These are phyloP conservation scores for Neurospora sp. DNA, from an alignment of 495 filamentous ascomycete species.

Conservation along the genomic window DNA sequence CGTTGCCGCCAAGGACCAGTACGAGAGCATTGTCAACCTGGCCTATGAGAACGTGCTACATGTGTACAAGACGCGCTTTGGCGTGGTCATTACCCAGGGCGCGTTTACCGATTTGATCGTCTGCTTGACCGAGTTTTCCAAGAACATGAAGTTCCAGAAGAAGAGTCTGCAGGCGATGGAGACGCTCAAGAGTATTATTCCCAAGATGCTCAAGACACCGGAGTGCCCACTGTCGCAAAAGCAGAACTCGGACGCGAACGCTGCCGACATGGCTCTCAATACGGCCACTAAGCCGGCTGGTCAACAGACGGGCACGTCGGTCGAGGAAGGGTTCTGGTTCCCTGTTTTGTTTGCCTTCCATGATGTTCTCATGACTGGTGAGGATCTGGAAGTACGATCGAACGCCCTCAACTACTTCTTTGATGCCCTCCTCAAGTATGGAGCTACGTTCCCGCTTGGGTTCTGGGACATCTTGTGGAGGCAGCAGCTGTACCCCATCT, in stretches of 20 bases:
- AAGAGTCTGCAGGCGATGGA: slow-evolving; percentile 96
- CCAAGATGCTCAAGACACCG: slow-evolving; percentile 88
- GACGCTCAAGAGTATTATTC: slow-evolving; percentile 79
- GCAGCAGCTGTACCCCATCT: slow-evolving; percentile 93
- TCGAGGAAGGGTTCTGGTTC: slow-evolving; percentile 98
- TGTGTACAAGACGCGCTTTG: slow-evolving; percentile 95
- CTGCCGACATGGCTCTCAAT: not conserved
- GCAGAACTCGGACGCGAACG: slow-evolving; percentile 7
- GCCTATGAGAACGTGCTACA: slow-evolving; percentile 95
- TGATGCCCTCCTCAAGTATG: slow-evolving; percentile 79
- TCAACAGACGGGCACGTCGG: slow-evolving; percentile 50
- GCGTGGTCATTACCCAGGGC: slow-evolving; percentile 89
- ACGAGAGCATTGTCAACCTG: slow-evolving; percentile 91
- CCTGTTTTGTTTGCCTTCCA: slow-evolving; percentile 96
- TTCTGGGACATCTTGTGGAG: slow-evolving; percentile 99
- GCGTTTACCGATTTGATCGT: slow-evolving; percentile 95
- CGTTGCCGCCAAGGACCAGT: slow-evolving; percentile 83
- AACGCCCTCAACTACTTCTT: slow-evolving; percentile 94
- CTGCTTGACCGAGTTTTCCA: slow-evolving; percentile 94
- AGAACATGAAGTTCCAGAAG: slow-evolving; percentile 96
- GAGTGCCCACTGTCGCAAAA: slow-evolving; percentile 81
- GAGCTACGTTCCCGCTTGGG: slow-evolving; percentile 80
- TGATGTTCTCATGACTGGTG: slow-evolving; percentile 97
- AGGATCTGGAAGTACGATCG: slow-evolving; percentile 94
- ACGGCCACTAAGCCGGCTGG: slow-evolving; percentile 18